Evolutionary conservation across 2,329 filamentous ascomycete genomes (phyloP), one percentile per base, ranked within the genome.

Genomic region (Cladosporium phlei): DNA sequence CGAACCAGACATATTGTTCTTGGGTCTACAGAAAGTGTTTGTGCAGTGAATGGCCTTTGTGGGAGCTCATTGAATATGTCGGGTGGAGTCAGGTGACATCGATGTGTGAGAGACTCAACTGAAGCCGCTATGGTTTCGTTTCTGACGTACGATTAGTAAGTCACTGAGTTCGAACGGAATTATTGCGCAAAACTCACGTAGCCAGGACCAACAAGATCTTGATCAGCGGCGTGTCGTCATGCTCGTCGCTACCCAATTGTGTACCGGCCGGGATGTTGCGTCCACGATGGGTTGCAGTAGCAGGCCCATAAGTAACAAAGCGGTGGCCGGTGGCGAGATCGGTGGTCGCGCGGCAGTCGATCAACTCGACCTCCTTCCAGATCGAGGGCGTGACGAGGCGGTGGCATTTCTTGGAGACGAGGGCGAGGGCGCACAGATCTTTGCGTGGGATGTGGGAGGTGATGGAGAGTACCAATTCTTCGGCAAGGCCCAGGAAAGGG

Each of bases 21-120:
- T 2, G 52, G 49, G 49, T 73, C 70, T 17, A 57, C 56, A 4
- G 69, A 71, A 4, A 74, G 57, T 2, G 61, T 67, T 14, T 61
- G 59, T 17, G 59, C 58, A 19, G 66, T 56, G 55, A 73, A 73
- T 29, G 62, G 57, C 43, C 65, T 63, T 22, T 56, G 53, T 5
- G 69, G 69, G 2, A 74, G 59, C 44, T 71, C 69, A 19, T 57
- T 54, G 56, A 71, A 73, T 37, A 72, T 69, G 22, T 65, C 65
- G 0, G 71, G 71, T 2, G 66, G 63, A 1, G 70, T 68, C 1
- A 73, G 56, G 50, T 73, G 70, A 54, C 71, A 74, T 19, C 68
- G 67, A 54, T 74, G 70, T 9, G 65, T 70, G 5, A 74, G 52
- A 4, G 58, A 59, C 8, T 69, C 66, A 8, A 74, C 71, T 46